Conservation (phyloP, 192 early-diverging fungal species). For the Linnemannia exigua region DNA sequence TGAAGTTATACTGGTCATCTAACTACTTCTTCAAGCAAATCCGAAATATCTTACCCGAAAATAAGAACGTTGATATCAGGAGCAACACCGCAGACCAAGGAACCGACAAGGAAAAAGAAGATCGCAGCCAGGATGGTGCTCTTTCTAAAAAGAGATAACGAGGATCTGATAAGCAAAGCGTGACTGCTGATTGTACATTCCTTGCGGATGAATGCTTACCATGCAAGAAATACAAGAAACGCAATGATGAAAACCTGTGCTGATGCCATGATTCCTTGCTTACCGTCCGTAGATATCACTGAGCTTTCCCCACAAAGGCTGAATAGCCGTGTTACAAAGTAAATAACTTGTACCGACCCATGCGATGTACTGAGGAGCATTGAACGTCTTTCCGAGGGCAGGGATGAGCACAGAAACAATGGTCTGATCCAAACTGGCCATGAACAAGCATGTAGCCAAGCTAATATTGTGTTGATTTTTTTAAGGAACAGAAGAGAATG, state of each 20-base stretch:
- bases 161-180: not conserved
- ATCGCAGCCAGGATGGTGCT: slow-evolving; percentile 45
- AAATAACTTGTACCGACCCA: slow-evolving; percentile 88
- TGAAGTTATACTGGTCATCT: too few relatives aligned
- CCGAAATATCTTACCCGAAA: slow-evolving; percentile 55
- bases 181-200: not conserved
- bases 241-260: not conserved
- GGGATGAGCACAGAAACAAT: slow-evolving; percentile 53
- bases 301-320: slow-evolving; percentile 85
- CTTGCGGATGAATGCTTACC: not conserved
- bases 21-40: too few relatives aligned
- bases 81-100: slow-evolving; percentile 51
- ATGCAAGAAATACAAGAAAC: not conserved
- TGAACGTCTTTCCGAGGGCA: slow-evolving; percentile 65
- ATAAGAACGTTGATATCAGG: slow-evolving; percentile 62
- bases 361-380: slow-evolving; percentile 72
- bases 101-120: slow-evolving; percentile 47
- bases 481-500: not conserved
- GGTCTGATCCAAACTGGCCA: slow-evolving; percentile 53
- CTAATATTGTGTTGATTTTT: not conserved
- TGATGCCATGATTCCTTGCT: not conserved
- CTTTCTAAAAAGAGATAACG: slow-evolving; percentile 36
- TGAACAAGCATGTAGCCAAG: slow-evolving; percentile 30
- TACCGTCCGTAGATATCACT: slow-evolving; percentile 79
- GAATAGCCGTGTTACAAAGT: slow-evolving; percentile 72